Evolutionary conservation across 805 yeast genomes (phyloP).

Genomic region (Brettanomyces sp.): DNA sequence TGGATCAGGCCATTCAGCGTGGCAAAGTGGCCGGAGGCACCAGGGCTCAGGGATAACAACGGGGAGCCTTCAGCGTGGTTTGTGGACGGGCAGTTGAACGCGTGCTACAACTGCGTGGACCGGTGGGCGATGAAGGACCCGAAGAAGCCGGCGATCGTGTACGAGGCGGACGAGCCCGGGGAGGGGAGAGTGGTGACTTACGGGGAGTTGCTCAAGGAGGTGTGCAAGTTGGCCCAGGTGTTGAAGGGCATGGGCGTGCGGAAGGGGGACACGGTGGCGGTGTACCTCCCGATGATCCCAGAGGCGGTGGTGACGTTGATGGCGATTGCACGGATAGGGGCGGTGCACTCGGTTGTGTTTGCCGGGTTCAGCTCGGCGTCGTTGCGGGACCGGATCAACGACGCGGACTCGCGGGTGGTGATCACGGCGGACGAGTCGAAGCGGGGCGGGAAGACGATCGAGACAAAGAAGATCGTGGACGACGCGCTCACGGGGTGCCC

Average conservation of each 20-base stretch:
- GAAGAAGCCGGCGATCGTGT: slow-evolving; percentile 62
- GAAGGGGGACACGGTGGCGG: slow-evolving; percentile 82
- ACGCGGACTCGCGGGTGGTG: slow-evolving; percentile 63
- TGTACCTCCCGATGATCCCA: slow-evolving; percentile 80
- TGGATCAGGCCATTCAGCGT: slow-evolving; percentile 46
- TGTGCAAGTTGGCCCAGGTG: slow-evolving; percentile 63
- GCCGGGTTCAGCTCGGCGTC: slow-evolving; percentile 78
- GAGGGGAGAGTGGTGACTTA: slow-evolving; percentile 56
- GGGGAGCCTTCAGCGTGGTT: slow-evolving; percentile 63
- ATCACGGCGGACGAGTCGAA: slow-evolving; percentile 76
- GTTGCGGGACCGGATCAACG: slow-evolving; percentile 59
- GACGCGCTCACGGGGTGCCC: slow-evolving; percentile 66
- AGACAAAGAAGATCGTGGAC: slow-evolving; percentile 75
- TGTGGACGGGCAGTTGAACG: slow-evolving; percentile 70
- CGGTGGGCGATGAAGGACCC: slow-evolving; percentile 70
- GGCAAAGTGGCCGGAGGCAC: slow-evolving; percentile 33
- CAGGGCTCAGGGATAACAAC: slow-evolving; percentile 36
- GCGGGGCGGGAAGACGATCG: slow-evolving; percentile 75
- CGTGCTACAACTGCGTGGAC: slow-evolving; percentile 74
- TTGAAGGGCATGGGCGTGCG: slow-evolving; percentile 56
- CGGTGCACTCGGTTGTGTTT: slow-evolving; percentile 76
- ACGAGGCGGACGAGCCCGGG: slow-evolving; percentile 74
- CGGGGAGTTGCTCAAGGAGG: slow-evolving; percentile 63
- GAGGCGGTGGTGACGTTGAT: slow-evolving; percentile 67
- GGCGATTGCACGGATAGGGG: slow-evolving; percentile 76